Percentiles rank a stretch among this genome's conserved stretches.
These are phyloP conservation scores for Exophiala oligosperma DNA, from an alignment of 2,329 filamentous ascomycete genomes.

Conservation along the genomic window DNA sequence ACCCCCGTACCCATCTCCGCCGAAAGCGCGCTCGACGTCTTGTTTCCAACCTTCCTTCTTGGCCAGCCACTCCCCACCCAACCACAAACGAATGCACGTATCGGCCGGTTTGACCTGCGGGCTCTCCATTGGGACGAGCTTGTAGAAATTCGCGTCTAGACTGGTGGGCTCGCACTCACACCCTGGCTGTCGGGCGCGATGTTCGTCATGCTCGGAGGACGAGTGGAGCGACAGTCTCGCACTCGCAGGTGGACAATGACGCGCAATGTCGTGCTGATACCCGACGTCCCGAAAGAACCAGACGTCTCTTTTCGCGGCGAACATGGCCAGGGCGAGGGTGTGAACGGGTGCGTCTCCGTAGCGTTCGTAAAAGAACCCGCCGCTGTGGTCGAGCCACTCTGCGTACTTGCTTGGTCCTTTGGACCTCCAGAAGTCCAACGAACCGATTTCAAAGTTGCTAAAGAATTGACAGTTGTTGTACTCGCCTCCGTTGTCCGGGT, in stretches of 20 bases:
- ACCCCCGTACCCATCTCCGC: constrained; percentile 47
- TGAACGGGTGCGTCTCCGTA: constrained; percentile 53
- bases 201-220: constrained; percentile 13
- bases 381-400: constrained; percentile 50
- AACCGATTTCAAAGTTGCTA: constrained; percentile 57
- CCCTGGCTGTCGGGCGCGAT: neutral
- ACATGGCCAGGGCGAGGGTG: constrained; percentile 57
- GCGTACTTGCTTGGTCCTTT: constrained; percentile 48
- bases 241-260: constrained; percentile 32
- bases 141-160: constrained; percentile 49
- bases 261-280: constrained; percentile 48
- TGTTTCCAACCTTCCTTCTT: constrained; percentile 46
- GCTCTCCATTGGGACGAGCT: constrained; percentile 48
- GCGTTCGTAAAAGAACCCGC: constrained; percentile 51
- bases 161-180: constrained; percentile 48
- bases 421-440: constrained; percentile 50
- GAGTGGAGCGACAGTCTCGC: constrained; percentile 31
- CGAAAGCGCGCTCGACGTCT: constrained; percentile 42
- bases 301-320: constrained; percentile 52
- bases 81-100: constrained; percentile 49
- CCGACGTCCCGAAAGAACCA: constrained; percentile 54
- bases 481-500: constrained; percentile 30
- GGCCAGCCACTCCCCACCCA: constrained; percentile 41
- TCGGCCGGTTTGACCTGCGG: constrained; percentile 49
- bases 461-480: constrained; percentile 55